phyloP scores from a whole-genome alignment of 176 grass and related monocot species.

The Aegilops bicornis region DNA sequence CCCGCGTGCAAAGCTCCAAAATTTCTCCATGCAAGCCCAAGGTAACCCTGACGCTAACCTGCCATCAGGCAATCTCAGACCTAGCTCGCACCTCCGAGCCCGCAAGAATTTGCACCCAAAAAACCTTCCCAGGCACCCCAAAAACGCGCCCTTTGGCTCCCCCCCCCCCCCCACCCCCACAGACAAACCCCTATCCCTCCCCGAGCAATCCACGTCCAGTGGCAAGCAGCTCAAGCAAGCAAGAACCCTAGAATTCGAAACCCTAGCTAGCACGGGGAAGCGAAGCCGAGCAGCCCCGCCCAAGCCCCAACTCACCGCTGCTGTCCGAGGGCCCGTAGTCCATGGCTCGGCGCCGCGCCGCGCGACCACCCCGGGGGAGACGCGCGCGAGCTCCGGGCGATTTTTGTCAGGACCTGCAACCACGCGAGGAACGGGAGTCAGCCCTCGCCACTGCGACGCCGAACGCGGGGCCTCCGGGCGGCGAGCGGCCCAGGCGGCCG shows the following conservation, averaged over 20 bases:
- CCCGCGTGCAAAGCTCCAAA: neutral
- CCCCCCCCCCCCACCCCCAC: too few relatives aligned
- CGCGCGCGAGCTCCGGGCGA: slow-evolving; percentile 16
- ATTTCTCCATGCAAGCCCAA: neutral
- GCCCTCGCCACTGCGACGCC: neutral
- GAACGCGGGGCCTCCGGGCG: neutral
- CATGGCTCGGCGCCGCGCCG: slow-evolving; percentile 36
- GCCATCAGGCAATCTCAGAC: neutral
- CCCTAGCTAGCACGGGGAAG: slow-evolving; percentile 1
- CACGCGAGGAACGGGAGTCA: neutral
- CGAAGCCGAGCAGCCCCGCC: neutral
- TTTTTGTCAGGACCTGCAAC: slow-evolving; percentile 26
- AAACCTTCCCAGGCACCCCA: slow-evolving; percentile 17
- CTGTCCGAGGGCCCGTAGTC: slow-evolving; percentile 70
- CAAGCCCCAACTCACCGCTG: slow-evolving; percentile 58
- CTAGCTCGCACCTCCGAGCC: neutral
- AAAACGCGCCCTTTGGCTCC: neutral
- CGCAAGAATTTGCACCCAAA: slow-evolving; percentile 21
- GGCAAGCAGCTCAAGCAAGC: neutral
- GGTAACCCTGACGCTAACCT: neutral
- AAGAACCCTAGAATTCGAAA: slow-evolving; percentile 36
- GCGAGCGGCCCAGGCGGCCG: neutral
- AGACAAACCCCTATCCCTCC: neutral
- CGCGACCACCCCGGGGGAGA: neutral
- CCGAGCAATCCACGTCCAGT: neutral